Conservation (phyloP, 768 basidiomycete species). For the Tulasnella sp. region DNA sequence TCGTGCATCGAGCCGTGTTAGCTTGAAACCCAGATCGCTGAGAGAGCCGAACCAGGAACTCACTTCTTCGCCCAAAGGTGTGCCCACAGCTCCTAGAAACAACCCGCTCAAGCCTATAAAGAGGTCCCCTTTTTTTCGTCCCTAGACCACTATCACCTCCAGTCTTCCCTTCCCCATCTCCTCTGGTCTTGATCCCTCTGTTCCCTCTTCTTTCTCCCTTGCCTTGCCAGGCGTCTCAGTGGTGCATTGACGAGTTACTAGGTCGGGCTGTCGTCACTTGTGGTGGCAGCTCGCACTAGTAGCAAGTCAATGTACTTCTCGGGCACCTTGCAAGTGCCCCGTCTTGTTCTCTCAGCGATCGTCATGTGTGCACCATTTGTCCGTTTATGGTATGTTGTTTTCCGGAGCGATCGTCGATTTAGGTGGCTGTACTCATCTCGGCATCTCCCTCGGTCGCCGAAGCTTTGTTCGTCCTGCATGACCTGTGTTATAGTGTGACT, state of each 20-base stretch:
- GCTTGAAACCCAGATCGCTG: conserved; percentile 3
- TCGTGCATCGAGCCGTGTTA: conserved; percentile 3
- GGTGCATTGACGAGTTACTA: conserved; percentile 19
- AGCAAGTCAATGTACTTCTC: conserved; percentile 25
- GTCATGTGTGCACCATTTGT: not conserved
- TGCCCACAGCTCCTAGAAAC: conserved; percentile 7
- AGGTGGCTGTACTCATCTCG: conserved; percentile 6
- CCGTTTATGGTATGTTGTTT: conserved; percentile 20
- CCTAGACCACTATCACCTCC: not conserved
- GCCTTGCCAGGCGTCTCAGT: conserved; percentile 26
- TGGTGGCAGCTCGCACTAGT: conserved; percentile 26
- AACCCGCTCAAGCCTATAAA: conserved; percentile 19
- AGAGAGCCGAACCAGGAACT: conserved; percentile 10
- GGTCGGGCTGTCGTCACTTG: not conserved
- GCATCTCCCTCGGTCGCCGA: not conserved
- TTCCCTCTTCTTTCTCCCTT: not conserved
- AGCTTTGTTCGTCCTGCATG: not conserved
- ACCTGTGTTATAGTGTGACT: not conserved
- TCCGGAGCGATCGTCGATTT: not conserved
- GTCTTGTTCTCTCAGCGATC: not conserved
- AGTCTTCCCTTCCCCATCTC: conserved; percentile 15
- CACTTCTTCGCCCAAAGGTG: not conserved
- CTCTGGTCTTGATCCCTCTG: not conserved
- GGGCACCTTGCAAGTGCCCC: not conserved
- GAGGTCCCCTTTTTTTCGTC: not conserved